Percentiles rank a stretch among this genome's conserved stretches.
Evolutionary conservation across 1,139 yeast species (phyloP).

Genomic region (Magnusiomyces paraingens): DNA sequence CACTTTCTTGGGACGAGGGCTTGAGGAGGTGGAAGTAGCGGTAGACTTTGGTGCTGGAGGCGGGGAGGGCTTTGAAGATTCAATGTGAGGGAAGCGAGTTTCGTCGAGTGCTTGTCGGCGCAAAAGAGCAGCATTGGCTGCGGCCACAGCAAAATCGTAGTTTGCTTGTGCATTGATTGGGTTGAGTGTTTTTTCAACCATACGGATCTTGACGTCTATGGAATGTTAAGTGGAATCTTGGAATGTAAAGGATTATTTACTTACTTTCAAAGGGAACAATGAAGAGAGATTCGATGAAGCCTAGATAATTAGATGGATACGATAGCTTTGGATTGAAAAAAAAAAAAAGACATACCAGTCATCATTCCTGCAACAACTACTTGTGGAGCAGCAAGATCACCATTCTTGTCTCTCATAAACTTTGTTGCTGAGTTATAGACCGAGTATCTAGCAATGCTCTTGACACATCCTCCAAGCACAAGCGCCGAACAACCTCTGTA

Average conservation of each 20-base stretch:
- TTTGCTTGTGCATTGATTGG: constrained; percentile 10
- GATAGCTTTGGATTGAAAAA: not conserved
- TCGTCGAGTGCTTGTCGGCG: not conserved
- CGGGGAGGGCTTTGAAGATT: not conserved
- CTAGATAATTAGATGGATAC: constrained; percentile 10
- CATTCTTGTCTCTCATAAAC: constrained; percentile 49
- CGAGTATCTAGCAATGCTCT: constrained; percentile 65
- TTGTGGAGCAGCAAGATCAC: constrained; percentile 33
- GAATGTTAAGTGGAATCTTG: not conserved
- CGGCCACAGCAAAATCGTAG: not conserved
- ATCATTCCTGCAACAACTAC: constrained; percentile 69
- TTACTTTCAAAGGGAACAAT: constrained; percentile 80
- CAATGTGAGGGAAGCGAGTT: not conserved
- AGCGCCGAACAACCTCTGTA: constrained; percentile 76
- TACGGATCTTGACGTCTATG: constrained; percentile 59
- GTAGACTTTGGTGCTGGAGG: not conserved
- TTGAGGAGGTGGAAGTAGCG: not conserved
- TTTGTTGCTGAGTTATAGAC: constrained; percentile 72
- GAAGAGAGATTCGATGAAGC: constrained; percentile 65
- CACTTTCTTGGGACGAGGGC: not conserved
- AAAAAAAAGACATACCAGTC: constrained; percentile 45
- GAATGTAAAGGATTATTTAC: constrained; percentile 3
- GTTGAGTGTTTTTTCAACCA: constrained; percentile 50
- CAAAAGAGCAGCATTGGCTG: constrained; percentile 8
- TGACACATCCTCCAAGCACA: constrained; percentile 67